Evolutionary conservation across 1,284 basidiomycete genomes (phyloP), one percentile per base, ranked within the genome.

Genomic region (Puccinia coronata): DNA sequence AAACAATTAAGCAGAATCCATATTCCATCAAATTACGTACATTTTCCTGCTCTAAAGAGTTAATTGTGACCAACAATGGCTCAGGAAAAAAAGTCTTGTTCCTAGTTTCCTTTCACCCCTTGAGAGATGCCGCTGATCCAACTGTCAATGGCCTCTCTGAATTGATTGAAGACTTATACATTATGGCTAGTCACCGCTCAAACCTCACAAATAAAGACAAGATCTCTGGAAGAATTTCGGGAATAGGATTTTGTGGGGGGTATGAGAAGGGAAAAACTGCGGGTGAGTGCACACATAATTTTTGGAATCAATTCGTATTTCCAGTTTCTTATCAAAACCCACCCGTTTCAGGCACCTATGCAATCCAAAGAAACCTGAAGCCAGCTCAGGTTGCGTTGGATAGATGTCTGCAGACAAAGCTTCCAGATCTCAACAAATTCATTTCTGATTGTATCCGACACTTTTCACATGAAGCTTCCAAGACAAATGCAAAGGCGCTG

Each of bases 261-360:
- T 65, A 65, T 65, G 61, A 65, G 39, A 23, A 65, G 41, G 61
- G 61, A 11, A 65, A 65, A 18, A 65, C 31, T 3, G 61, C 61
- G 2, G 61, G 61, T 39, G 41, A 57, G 55, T n/a, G n/a, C n/a
- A n/a, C n/a, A n/a, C n/a, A n/a, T n/a, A 47, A 57, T 65, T n/a
- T 36, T n/a, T 28, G 34, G 36, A 39, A 4, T 65, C 20, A 28
- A 18, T 65, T 2, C 11, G 9, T 53, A 20, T 61, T 25, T 31
- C 8, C 3, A n/a, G n/a, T n/a, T n/a, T 23, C 28, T 23, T 57
- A 23, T 57, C 23, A 9, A 23, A 57, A 6, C 9, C 55, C 9
- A 31, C 9, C 20, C 6, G 28, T 11, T 57, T 23, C 16, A 65
- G 61, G 61, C 20, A 39, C 61, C 14, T 65, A 65, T 65, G 61